Evolutionary conservation across 176 grass and related monocot genomes (phyloP), one percentile per base, ranked within the genome.

Genomic region (Avena eriantha): DNA sequence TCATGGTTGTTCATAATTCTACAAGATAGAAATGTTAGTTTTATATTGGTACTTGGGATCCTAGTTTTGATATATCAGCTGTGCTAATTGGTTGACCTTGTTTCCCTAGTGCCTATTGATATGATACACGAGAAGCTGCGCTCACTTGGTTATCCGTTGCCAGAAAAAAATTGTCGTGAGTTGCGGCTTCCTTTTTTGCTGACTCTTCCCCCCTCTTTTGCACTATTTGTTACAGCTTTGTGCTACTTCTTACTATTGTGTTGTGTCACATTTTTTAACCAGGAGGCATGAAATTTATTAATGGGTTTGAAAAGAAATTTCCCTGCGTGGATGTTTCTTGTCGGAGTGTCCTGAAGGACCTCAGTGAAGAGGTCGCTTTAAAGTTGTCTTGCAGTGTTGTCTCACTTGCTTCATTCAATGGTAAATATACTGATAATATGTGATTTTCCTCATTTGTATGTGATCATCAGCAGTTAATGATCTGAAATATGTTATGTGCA

Each of bases 401-500:
- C 57, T 59, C 57, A 59, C 21, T 59, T 59, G 23, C 61, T 65
- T 65, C 61, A 15, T 68, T 68, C 33, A 68, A 68, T 19, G 65
- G 65, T 68, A 15, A 35, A 68, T 35, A 68, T 68, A 68, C 65
- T 36, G 35, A 36, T 68, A 18, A 68, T 9, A 68, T 3, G 8
- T 35, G 65, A 36, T 68, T 68, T 36, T 68, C 65, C 16, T 36
- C 7, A 68, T 68, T 68, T 68, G 65, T 19, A 68, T 68, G 35
- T 68, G 65, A 68, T 68, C 31, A 36, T 10, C 31, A 35, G 33
- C 65, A 35, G 31, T 19, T 68, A 35, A 68, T 68, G 65, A 36
- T 68, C 15, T 68, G 31, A 68, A 68, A 68, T 68, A 68, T 68
- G 64, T 9, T 15, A 36, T 36, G 65, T 68, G 65, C 31, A 68